These are phyloP conservation scores for Fusarium tanahbumbuense DNA, from an alignment of 2,329 filamentous ascomycete genomes.

Conservation along the genomic window DNA sequence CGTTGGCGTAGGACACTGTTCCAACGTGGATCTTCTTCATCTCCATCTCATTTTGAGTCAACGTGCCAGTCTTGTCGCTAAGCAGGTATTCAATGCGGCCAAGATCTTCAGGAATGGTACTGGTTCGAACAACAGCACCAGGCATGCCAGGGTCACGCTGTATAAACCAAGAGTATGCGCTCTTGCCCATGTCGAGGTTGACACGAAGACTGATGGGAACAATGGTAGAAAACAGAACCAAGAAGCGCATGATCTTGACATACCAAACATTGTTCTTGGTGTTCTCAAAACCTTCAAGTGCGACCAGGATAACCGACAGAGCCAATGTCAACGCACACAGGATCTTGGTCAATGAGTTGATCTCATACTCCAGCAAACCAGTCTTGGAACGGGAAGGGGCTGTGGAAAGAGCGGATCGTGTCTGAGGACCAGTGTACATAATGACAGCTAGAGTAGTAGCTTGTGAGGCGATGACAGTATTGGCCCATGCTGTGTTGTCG, in stretches of 20 bases:
- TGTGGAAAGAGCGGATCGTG: slow-evolving; percentile 91
- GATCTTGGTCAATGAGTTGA: slow-evolving; percentile 97
- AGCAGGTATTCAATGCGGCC: slow-evolving; percentile 96
- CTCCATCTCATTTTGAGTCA: slow-evolving; percentile 99
- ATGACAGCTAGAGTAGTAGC: slow-evolving; percentile 89
- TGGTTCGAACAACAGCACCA: slow-evolving; percentile 92
- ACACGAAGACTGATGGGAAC: slow-evolving; percentile 97
- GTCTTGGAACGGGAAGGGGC: slow-evolving; percentile 93
- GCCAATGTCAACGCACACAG: slow-evolving; percentile 88
- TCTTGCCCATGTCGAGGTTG: slow-evolving; percentile 97
- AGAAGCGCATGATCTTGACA: slow-evolving; percentile 96
- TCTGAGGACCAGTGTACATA: slow-evolving; percentile 94
- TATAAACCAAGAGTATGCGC: slow-evolving; percentile 95
- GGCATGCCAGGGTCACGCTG: slow-evolving; percentile 90
- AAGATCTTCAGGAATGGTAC: slow-evolving; percentile 96
- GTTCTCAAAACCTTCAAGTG: slow-evolving; percentile 81
- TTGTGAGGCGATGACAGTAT: slow-evolving; percentile 95
- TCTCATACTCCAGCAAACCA: slow-evolving; percentile 92
- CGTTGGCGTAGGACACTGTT: slow-evolving; percentile 97
- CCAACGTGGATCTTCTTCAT: slow-evolving; percentile 99
- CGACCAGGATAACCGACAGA: slow-evolving; percentile 88
- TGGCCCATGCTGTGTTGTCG: slow-evolving; percentile 98
- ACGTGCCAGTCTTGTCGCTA: slow-evolving; percentile 97
- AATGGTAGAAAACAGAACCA: slow-evolving; percentile 98
- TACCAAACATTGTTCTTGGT: slow-evolving; percentile 83